Percentiles rank a stretch among this genome's conserved stretches.
Conservation (phyloP, 768 basidiomycete species). For the Sarcomyxa edulis region DNA sequence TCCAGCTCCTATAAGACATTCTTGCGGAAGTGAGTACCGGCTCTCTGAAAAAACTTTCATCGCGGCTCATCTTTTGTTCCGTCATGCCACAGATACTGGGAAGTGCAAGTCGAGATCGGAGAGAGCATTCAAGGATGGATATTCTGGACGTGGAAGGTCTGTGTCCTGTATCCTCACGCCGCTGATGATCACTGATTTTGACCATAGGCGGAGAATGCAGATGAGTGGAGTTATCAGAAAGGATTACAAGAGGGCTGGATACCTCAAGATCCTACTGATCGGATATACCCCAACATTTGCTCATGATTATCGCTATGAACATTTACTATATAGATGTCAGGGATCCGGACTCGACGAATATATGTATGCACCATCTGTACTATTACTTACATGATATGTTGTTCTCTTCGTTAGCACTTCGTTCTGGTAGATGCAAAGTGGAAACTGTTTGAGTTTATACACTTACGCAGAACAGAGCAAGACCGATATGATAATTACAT, state of each 20-base stretch:
- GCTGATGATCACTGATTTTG: background rate
- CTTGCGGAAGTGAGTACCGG: conserved; percentile 47
- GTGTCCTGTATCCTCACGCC: conserved; percentile 8
- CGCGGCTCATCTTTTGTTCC: background rate
- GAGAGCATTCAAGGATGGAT: conserved; percentile 72
- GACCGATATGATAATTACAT: too few species aligned
- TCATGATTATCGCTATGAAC: conserved; percentile 19
- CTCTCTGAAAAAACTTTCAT: background rate
- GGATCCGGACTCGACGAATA: too few species aligned
- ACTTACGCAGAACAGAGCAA: too few species aligned
- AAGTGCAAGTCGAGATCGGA: conserved; percentile 71
- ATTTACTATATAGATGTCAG: conserved; percentile 3
- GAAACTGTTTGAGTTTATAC: too few species aligned
- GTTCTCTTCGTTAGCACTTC: too few species aligned
- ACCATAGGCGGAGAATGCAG: conserved; percentile 54
- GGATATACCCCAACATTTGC: conserved; percentile 62
- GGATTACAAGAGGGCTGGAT: conserved; percentile 78
- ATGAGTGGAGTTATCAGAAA: conserved; percentile 74
- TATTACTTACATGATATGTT: too few species aligned
- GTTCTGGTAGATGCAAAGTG: too few species aligned
- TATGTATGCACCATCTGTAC: too few species aligned
- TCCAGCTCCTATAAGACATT: conserved; percentile 58
- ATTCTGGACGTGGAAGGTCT: conserved; percentile 76
- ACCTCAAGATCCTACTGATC: conserved; percentile 61
- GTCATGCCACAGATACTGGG: conserved; percentile 56